These are phyloP conservation scores for Amanita thiersii DNA, from an alignment of 768 basidiomycete species.

Conservation along the genomic window DNA sequence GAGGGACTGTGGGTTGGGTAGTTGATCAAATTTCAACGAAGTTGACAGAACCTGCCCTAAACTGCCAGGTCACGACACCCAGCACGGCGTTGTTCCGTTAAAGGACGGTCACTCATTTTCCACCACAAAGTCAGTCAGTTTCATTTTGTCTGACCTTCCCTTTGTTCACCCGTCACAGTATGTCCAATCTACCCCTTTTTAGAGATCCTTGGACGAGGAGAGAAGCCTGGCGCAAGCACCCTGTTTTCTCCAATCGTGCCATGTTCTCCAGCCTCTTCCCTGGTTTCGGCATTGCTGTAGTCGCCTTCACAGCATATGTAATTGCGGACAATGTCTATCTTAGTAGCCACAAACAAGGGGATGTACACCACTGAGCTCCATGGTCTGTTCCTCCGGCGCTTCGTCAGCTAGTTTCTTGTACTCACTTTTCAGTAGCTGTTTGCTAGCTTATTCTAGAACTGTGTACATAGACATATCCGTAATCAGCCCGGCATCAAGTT, in stretches of 20 bases:
- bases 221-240: constrained; percentile 87
- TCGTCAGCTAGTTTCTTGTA: too few species aligned
- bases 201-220: constrained; percentile 93
- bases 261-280: constrained; percentile 93
- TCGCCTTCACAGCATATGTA: constrained; percentile 89
- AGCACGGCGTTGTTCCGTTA: constrained; percentile 1
- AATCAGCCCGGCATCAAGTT: too few species aligned
- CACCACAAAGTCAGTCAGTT: constrained; percentile 6
- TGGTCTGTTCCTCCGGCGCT: too few species aligned
- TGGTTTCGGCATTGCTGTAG: constrained; percentile 89
- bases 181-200: constrained; percentile 65
- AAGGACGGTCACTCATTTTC: neutral
- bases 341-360: constrained; percentile 19
- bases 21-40: constrained; percentile 31
- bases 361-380: constrained; percentile 18
- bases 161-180: constrained; percentile 20
- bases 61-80: constrained; percentile 24
- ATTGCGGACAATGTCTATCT: constrained; percentile 67
- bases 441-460: neutral
- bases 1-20: constrained; percentile 20
- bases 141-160: constrained; percentile 6
- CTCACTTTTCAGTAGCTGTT: too few species aligned
- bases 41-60: constrained; percentile 55
- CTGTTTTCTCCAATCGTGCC: constrained; percentile 77
- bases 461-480: neutral